These are phyloP conservation scores for Volvariella surrecta DNA, from an alignment of 1,284 basidiomycete species.

Conservation along the genomic window DNA sequence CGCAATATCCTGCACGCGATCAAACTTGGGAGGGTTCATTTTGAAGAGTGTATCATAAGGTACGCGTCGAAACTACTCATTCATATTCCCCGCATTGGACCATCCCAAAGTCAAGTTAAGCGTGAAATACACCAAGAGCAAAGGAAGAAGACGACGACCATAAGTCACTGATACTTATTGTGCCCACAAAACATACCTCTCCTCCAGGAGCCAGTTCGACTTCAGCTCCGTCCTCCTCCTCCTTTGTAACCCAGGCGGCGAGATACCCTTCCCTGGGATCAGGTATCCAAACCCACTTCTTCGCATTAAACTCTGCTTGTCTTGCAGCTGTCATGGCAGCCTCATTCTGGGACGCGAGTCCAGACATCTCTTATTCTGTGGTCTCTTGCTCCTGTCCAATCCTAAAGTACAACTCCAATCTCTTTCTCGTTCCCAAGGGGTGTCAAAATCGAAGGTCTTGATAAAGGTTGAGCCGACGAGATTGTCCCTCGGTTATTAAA, in stretches of 20 bases:
- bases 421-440: too few species aligned
- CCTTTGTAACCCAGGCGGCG: slow-evolving; percentile 83
- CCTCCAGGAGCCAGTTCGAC: slow-evolving; percentile 77
- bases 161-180: neutral
- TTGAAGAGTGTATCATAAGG: slow-evolving; percentile 78
- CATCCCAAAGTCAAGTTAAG: neutral
- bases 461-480: too few species aligned
- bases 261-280: slow-evolving; percentile 87
- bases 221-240: slow-evolving; percentile 71
- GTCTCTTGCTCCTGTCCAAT: neutral
- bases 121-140: neutral
- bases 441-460: too few species aligned
- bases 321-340: slow-evolving; percentile 75
- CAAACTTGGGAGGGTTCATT: slow-evolving; percentile 99
- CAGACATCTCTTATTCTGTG: slow-evolving; percentile 1
- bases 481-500: too few species aligned
- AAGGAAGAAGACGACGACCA: too few species aligned
- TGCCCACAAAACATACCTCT: slow-evolving; percentile 60
- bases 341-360: slow-evolving; percentile 56
- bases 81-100: neutral
- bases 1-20: slow-evolving; percentile 96
- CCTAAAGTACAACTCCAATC: neutral
- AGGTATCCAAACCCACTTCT: slow-evolving; percentile 96
- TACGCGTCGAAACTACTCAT: slow-evolving; percentile 61
- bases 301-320: slow-evolving; percentile 93